Evolutionary conservation across 306 rosid genomes (phyloP), one percentile per base, ranked within the genome.

Genomic region (Carpinus viminea): DNA sequence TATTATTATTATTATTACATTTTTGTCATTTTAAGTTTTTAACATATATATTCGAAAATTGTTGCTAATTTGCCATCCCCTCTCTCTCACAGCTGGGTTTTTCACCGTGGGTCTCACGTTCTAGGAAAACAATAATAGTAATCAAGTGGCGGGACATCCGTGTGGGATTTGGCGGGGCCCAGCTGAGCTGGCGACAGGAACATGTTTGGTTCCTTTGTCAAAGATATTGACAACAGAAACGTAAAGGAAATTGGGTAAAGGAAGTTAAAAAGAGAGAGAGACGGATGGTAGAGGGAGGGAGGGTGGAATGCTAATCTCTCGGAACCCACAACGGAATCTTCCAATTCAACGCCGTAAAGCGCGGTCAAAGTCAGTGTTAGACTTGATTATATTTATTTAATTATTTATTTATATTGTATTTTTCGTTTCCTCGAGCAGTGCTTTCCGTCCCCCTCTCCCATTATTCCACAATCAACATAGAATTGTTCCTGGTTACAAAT

Each of bases 151-250:
- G 17, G 47, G 16, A 20, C 51, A 36, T 77, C 60, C 72, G 74
- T 73, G 74, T 60, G 78, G 71, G 46, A 59, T 72, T 55, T 34
- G 70, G 78, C 61, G 51, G 80, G 55, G n/a, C 71, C 65, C 0
- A 3, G 53, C 78, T 70, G 43, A 77, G 82, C 82, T 80, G 82
- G 84, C 57, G 74, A 76, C 52, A 52, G 57, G 28, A 36, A 20
- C 13, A 24, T 57, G 6, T 31, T 59, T 13, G 12, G 57, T 48
- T 28, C 5, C 51, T 20, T 1, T 28, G 87, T 76, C 82, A 77
- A 73, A 51, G 78, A 54, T 54, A 52, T 62, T 1, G 78, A 82
- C 78, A 36, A 36, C 21, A 12, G 72, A 68, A 36, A 52, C 24
- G 0, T 24, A 16, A 8, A 15, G 24, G 26, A 21, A 59, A 57